Evolutionary conservation across 768 basidiomycete species (phyloP).

Genomic region (Podaxis sp.): DNA sequence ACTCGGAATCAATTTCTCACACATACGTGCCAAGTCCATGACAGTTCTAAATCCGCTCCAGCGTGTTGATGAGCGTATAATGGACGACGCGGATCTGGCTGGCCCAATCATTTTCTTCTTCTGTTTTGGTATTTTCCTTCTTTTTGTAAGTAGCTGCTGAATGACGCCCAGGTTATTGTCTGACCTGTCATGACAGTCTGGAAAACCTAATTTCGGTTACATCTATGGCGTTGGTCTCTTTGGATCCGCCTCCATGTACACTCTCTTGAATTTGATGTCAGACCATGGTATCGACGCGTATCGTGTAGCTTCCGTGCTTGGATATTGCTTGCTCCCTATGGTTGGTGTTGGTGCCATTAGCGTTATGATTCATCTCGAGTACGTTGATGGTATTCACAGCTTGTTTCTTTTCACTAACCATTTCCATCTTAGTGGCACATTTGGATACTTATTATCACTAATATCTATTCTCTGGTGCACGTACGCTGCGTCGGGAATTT

Average conservation of each 20-base stretch:
- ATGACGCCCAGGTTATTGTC: constrained; percentile 11
- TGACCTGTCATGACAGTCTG: constrained; percentile 60
- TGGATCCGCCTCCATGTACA: constrained; percentile 89
- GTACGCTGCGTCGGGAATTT: constrained; percentile 92
- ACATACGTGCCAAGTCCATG: constrained; percentile 91
- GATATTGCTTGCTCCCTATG: constrained; percentile 96
- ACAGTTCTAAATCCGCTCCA: constrained; percentile 94
- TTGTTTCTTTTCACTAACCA: constrained; percentile 8
- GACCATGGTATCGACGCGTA: constrained; percentile 94
- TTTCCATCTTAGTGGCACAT: constrained; percentile 54
- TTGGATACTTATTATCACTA: constrained; percentile 83
- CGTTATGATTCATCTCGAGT: constrained; percentile 88
- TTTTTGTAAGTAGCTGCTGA: constrained; percentile 66
- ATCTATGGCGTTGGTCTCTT: constrained; percentile 98
- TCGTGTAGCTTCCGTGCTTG: constrained; percentile 90
- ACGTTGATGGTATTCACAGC: constrained; percentile 32
- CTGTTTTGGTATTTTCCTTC: constrained; percentile 89
- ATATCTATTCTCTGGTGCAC: constrained; percentile 96
- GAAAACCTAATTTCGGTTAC: constrained; percentile 97
- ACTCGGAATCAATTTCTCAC: constrained; percentile 95
- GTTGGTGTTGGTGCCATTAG: constrained; percentile 90
- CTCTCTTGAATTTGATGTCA: constrained; percentile 95
- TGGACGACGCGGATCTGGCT: constrained; percentile 99
- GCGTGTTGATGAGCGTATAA: constrained; percentile 84
- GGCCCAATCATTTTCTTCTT: constrained; percentile 95